Evolutionary conservation across 2,329 filamentous ascomycete species (phyloP), one percentile per base, ranked within the genome.

Genomic region (Epichloe gansuensis): DNA sequence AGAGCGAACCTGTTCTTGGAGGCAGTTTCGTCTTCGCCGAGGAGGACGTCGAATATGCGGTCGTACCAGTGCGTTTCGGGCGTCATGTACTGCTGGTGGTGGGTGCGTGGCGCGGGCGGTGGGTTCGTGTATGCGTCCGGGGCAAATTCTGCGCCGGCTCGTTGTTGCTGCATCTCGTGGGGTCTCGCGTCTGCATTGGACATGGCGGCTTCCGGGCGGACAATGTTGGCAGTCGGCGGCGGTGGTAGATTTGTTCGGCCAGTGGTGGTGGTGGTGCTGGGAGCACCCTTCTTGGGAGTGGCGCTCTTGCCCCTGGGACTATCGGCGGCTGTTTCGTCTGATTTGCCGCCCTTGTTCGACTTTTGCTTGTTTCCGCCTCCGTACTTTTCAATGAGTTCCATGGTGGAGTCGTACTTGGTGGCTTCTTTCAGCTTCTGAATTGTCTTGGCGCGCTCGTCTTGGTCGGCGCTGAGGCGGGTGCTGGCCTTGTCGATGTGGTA

Each of bases 371-470:
- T 71, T 55, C 83, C 80, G 9, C 81, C 86, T 38, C 89, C 90
- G 66, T 98, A 98, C 62, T 97, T 98, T 62, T 97, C 88, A 11
- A 98, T 78, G 54, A 98, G 71, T 64, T 96, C 82, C 62, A 94
- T 81, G 1, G 93, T 98, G 35, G 90, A 93, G 68, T 97, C 88
- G 71, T 96, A 98, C 67, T 87, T 95, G 36, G 93, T 98, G 27
- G 90, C 90, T 53, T 85, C 83, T 70, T 98, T 98, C 56, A 98
- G 80, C 69, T 90, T 90, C 65, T 95, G 85, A 58, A 98, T 97
- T 2, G 90, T 95, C 60, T 82, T 82, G 54, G 87, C 81, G 51
- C 91, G 82, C 67, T 96, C 87, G 51, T 81, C 80, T 61, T 90
- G 82, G 38, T 90, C 77, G 21, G 79, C 79, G 60, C 91, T 85